Evolutionary conservation across 2,329 filamentous ascomycete species (phyloP).

Genomic region (Stromatinia cepivora): DNA sequence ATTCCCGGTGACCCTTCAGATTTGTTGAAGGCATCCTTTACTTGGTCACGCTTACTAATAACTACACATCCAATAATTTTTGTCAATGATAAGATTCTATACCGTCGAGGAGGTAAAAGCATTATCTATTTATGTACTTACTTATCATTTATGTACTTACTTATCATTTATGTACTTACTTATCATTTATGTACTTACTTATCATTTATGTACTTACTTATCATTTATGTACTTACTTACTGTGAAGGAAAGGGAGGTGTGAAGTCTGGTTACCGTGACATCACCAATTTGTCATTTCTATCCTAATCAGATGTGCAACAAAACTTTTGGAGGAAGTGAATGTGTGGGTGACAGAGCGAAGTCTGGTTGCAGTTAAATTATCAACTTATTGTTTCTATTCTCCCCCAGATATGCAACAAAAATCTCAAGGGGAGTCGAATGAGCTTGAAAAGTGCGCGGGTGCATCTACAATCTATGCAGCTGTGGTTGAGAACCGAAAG

Average conservation of each 20-base stretch:
- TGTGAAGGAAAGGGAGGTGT: too few relatives aligned
- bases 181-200: neutral
- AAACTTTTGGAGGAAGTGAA: neutral
- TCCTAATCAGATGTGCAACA: neutral
- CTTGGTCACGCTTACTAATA: neutral
- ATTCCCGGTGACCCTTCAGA: neutral
- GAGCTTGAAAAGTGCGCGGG: neutral
- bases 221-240: neutral
- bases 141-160: neutral
- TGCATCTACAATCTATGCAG: neutral
- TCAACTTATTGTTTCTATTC: neutral
- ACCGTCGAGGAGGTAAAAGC: neutral
- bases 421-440: neutral
- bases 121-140: neutral
- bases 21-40: neutral
- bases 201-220: neutral
- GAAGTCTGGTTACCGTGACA: neutral
- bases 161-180: neutral
- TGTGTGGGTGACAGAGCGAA: neutral
- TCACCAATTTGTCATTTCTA: neutral
- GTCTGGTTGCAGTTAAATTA: neutral
- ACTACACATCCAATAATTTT: neutral
- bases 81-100: neutral
- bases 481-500: neutral
- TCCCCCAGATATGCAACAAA: neutral